Evolutionary conservation across 2,329 filamentous ascomycete genomes (phyloP).

Genomic region (Boeremia exigua): DNA sequence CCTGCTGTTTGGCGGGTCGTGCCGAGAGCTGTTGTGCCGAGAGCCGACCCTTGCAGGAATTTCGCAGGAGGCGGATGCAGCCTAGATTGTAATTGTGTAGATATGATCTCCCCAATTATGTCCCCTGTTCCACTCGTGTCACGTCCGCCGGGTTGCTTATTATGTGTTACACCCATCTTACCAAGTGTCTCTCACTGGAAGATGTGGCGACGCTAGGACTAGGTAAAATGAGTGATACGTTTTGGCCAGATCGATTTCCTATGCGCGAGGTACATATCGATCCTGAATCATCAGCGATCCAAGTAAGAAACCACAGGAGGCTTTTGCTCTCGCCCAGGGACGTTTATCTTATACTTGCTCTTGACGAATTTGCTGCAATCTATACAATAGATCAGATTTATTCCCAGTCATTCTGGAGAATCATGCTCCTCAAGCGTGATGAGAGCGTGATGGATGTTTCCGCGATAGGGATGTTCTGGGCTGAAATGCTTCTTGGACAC

Average conservation of each 20-base stretch:
- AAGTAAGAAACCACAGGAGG: slow-evolving; percentile 13
- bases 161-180: background rate
- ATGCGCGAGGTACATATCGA: background rate
- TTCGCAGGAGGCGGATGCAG: background rate
- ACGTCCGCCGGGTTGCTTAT: background rate
- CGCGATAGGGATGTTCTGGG: too few relatives aligned
- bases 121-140: background rate
- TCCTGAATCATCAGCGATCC: background rate
- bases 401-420: too few relatives aligned
- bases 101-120: background rate
- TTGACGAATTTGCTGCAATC: too few relatives aligned
- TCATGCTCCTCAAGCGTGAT: too few relatives aligned
- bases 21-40: background rate
- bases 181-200: background rate
- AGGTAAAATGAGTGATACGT: background rate
- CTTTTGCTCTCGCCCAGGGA: too few relatives aligned
- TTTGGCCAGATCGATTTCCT: background rate
- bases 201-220: too few relatives aligned
- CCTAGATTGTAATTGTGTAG: background rate
- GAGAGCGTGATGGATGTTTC: too few relatives aligned
- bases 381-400: too few relatives aligned
- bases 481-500: too few relatives aligned
- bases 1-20: slow-evolving; percentile 1
- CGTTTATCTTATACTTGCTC: too few relatives aligned
- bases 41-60: background rate